A percentile compares a stretch with the other conserved stretches of the same genome.
phyloP scores from a whole-genome alignment of 2,329 filamentous ascomycete species.

The Huntiella decipiens region DNA sequence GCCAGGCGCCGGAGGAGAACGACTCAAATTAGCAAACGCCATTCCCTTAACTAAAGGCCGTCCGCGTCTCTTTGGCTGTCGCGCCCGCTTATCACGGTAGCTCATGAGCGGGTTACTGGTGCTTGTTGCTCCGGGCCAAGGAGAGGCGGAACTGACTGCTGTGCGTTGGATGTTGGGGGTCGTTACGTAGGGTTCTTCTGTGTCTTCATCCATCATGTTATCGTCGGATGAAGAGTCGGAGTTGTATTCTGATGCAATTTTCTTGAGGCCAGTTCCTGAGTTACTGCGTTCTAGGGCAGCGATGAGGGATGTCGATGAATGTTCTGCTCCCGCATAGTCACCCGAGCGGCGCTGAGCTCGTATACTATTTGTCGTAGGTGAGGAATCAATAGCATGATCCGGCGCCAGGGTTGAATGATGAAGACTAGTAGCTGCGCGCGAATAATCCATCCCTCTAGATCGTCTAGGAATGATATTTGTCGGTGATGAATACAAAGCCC shows the following conservation, averaged over 20 bases:
- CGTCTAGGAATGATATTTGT: slow-evolving; percentile 74
- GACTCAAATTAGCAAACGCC: slow-evolving; percentile 36
- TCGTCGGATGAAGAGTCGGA: slow-evolving; percentile 57
- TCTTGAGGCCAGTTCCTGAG: slow-evolving; percentile 62
- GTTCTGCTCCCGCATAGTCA: slow-evolving; percentile 32
- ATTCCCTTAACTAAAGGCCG: slow-evolving; percentile 27
- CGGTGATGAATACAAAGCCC: slow-evolving; percentile 66
- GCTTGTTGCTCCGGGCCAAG: slow-evolving; percentile 28
- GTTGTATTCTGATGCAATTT: slow-evolving; percentile 51
- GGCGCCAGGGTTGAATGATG: slow-evolving; percentile 91
- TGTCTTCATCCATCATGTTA: slow-evolving; percentile 52
- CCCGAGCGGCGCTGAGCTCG: slow-evolving; percentile 33
- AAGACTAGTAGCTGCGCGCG: slow-evolving; percentile 76
- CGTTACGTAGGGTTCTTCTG: slow-evolving; percentile 61
- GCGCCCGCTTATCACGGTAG: slow-evolving; percentile 58
- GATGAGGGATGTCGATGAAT: slow-evolving; percentile 55
- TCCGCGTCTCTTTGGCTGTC: slow-evolving; percentile 41
- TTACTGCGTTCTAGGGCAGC: slow-evolving; percentile 53
- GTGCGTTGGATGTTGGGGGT: slow-evolving; percentile 44
- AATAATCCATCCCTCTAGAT: slow-evolving; percentile 82
- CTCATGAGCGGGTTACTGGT: slow-evolving; percentile 48
- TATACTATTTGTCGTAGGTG: slow-evolving; percentile 55
- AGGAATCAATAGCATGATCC: slow-evolving; percentile 72
- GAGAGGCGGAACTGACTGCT: background rate
- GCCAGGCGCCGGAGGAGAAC: slow-evolving; percentile 48